These are phyloP conservation scores for Zarea fungicola DNA, from an alignment of 2,329 filamentous ascomycete species.

Conservation along the genomic window DNA sequence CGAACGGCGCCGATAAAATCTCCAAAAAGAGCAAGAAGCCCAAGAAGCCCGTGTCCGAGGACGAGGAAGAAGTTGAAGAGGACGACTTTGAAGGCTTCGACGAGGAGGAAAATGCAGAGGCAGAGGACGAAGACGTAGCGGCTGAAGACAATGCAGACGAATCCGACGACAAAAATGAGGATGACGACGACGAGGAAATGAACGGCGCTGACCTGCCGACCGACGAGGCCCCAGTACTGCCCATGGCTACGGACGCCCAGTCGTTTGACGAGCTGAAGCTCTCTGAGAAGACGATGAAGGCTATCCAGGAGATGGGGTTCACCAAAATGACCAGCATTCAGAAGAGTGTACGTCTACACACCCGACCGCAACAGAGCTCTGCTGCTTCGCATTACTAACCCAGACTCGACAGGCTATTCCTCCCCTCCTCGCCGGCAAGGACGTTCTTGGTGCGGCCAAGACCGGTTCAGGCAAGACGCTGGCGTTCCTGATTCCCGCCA, in stretches of 20 bases:
- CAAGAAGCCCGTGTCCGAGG: slow-evolving; percentile 29
- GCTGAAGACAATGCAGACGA: slow-evolving; percentile 22
- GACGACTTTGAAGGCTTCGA: slow-evolving; percentile 26
- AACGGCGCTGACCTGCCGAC: slow-evolving; percentile 29
- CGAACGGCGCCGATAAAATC: slow-evolving; percentile 13
- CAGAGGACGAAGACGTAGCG: slow-evolving; percentile 24
- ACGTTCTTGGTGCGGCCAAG: slow-evolving; percentile 93
- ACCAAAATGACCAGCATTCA: slow-evolving; percentile 96
- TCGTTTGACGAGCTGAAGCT: slow-evolving; percentile 79
- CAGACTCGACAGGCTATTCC: slow-evolving; percentile 62
- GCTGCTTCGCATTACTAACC: neutral
- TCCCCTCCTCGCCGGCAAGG: slow-evolving; percentile 79
- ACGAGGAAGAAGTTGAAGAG: slow-evolving; percentile 23
- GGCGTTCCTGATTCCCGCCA: slow-evolving; percentile 86
- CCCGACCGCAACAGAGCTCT: neutral
- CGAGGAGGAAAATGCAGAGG: slow-evolving; percentile 20
- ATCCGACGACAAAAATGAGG: slow-evolving; percentile 24
- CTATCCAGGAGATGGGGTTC: slow-evolving; percentile 87
- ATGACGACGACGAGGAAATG: slow-evolving; percentile 27
- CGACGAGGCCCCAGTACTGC: slow-evolving; percentile 43
- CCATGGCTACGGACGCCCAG: slow-evolving; percentile 56
- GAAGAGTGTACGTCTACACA: slow-evolving; percentile 42
- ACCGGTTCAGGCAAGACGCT: slow-evolving; percentile 95
- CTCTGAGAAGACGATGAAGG: slow-evolving; percentile 82
- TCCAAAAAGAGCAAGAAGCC: slow-evolving; percentile 38